A percentile compares a stretch with the other conserved stretches of the same genome.
phyloP scores from a whole-genome alignment of 352 stramenopile genomes.

The Globisporangium camurandrum region DNA sequence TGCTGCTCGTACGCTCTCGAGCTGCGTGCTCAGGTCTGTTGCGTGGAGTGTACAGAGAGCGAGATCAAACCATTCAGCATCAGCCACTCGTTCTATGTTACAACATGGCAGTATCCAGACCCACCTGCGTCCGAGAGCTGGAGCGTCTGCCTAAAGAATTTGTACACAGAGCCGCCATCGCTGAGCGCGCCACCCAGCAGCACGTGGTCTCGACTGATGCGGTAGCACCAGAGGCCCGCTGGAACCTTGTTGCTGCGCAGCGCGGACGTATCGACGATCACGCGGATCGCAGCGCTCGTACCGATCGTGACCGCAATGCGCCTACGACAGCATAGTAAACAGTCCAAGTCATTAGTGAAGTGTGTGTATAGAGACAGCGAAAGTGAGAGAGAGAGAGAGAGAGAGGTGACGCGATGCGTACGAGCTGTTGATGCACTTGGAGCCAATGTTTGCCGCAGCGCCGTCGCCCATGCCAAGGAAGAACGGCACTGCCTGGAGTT shows the following conservation, averaged over 20 bases:
- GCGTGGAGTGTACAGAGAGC: not conserved
- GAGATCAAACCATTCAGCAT: not conserved
- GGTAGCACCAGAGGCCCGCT: conserved; percentile 92
- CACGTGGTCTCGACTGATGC: conserved; percentile 75
- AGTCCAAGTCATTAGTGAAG: too few species aligned
- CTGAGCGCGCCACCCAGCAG: conserved; percentile 93
- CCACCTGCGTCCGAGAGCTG: conserved; percentile 36
- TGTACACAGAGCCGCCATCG: conserved; percentile 93
- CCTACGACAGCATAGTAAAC: conserved; percentile 14
- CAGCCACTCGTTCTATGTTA: not conserved
- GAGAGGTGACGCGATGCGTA: conserved; percentile 18
- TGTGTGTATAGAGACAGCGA: not conserved
- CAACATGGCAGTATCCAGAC: not conserved
- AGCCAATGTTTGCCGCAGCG: conserved; percentile 92
- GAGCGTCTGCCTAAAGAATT: conserved; percentile 85
- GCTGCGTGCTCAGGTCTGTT: conserved; percentile 28
- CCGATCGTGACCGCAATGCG: conserved; percentile 92
- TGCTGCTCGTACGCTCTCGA: conserved; percentile 29
- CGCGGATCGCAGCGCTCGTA: conserved; percentile 89
- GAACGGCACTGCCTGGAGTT: conserved; percentile 57
- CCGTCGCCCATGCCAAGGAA: conserved; percentile 91
- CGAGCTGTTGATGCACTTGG: conserved; percentile 82
- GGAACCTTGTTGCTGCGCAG: conserved; percentile 68
- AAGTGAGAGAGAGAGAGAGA: not conserved
- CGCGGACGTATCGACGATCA: conserved; percentile 58